These are phyloP conservation scores for Phaseolus lunatus DNA, from an alignment of 306 rosid genomes.

Conservation along the genomic window DNA sequence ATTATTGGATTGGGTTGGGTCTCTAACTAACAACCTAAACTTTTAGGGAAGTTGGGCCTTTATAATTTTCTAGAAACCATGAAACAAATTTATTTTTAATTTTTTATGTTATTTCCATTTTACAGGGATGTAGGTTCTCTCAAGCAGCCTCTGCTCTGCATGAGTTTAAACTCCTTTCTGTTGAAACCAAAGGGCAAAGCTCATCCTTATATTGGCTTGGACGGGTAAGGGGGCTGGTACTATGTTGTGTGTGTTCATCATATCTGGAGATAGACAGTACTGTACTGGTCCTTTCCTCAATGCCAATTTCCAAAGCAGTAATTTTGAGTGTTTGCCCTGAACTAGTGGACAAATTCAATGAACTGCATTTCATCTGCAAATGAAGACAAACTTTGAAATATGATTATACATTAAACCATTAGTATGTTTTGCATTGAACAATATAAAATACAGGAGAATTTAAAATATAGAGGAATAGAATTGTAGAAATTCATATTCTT, in stretches of 20 bases:
- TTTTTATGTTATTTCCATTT: constrained; percentile 40
- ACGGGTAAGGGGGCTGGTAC: constrained; percentile 62
- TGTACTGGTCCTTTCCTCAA: constrained; percentile 18
- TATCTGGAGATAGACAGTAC: constrained; percentile 30
- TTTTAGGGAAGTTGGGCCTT: constrained; percentile 6
- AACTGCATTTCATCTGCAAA: constrained; percentile 19
- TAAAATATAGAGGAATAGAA: not conserved
- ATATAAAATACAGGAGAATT: not conserved
- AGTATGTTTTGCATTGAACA: not conserved
- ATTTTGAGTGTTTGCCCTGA: not conserved
- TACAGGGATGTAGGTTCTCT: constrained; percentile 89
- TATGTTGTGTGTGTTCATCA: not conserved
- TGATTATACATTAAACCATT: constrained; percentile 3
- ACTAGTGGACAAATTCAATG: constrained; percentile 24
- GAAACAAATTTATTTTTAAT: constrained; percentile 37
- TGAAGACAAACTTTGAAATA: constrained; percentile 12
- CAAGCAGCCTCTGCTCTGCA: constrained; percentile 93
- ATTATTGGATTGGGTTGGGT: constrained; percentile 25
- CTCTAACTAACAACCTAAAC: constrained; percentile 21
- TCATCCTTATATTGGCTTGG: constrained; percentile 85
- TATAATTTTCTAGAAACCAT: constrained; percentile 21
- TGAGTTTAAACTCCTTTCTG: constrained; percentile 79
- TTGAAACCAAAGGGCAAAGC: constrained; percentile 62
- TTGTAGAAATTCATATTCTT: no score
- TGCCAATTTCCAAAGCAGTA: not conserved